These are phyloP conservation scores for Geotrichum klebahnii DNA, from an alignment of 1,139 yeast genomes.

Conservation along the genomic window DNA sequence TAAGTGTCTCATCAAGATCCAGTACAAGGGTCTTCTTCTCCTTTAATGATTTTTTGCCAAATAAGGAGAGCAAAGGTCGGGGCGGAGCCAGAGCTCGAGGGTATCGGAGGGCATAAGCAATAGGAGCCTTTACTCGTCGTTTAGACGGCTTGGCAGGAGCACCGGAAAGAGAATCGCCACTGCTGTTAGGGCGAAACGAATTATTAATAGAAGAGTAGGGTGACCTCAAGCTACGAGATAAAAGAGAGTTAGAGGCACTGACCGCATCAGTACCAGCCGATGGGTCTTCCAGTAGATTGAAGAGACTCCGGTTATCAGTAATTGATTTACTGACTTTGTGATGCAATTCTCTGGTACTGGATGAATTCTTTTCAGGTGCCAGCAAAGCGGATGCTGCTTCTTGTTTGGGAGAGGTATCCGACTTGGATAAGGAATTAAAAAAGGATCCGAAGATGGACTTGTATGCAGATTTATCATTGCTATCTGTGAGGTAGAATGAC, in stretches of 20 bases:
- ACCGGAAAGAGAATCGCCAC: too few species aligned
- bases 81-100: conserved; percentile 19
- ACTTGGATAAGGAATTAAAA: not conserved
- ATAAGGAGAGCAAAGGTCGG: conserved; percentile 15
- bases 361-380: not conserved
- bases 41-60: not conserved
- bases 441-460: conserved; percentile 8
- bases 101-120: conserved; percentile 12
- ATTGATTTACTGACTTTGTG: not conserved
- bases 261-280: too few species aligned
- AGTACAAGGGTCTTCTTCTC: conserved; percentile 63
- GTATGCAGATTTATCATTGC: not conserved
- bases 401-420: not conserved
- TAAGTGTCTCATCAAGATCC: conserved; percentile 89
- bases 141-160: not conserved
- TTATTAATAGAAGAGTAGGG: too few species aligned
- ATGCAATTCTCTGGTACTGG: not conserved
- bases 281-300: conserved; percentile 1
- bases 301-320: not conserved
- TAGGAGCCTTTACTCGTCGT: conserved; percentile 4
- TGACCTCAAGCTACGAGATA: conserved; percentile 37
- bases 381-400: not conserved
- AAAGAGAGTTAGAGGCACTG: too few species aligned
- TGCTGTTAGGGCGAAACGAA: too few species aligned
- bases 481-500: not conserved